Conservation (phyloP, 352 stramenopile species). For the Albugo laibachii region DNA sequence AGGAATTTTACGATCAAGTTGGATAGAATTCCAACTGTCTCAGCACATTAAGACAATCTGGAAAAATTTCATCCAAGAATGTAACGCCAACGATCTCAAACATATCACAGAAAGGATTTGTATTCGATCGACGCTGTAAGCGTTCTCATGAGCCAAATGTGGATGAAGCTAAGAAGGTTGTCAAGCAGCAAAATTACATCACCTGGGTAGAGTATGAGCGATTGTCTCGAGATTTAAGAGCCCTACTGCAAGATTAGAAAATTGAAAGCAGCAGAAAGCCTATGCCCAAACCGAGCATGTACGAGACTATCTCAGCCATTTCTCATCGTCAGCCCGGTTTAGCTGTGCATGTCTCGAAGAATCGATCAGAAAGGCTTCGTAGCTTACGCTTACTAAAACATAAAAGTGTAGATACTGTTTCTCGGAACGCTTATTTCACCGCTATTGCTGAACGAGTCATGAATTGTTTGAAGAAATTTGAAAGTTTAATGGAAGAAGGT, state of each 20-base stretch:
- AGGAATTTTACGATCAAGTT: too few species aligned
- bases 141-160: too few species aligned
- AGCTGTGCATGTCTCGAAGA: not conserved
- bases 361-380: slow-evolving; percentile 4
- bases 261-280: slow-evolving; percentile 22
- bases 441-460: slow-evolving; percentile 62
- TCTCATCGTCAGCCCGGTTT: not conserved
- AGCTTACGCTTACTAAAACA: slow-evolving; percentile 54
- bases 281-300: slow-evolving; percentile 25
- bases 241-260: slow-evolving; percentile 23
- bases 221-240: slow-evolving; percentile 34
- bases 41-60: too few species aligned
- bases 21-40: too few species aligned
- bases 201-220: slow-evolving; percentile 56
- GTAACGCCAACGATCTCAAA: slow-evolving; percentile 2
- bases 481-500: slow-evolving; percentile 52
- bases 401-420: slow-evolving; percentile 24
- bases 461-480: slow-evolving; percentile 58
- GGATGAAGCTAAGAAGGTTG: slow-evolving; percentile 6
- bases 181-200: slow-evolving; percentile 64
- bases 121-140: too few species aligned
- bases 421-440: slow-evolving; percentile 48
- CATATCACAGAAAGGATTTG: not conserved
- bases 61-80: too few species aligned
- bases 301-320: slow-evolving; percentile 11